These are phyloP conservation scores for Candida parachauliodes DNA, from an alignment of 805 yeast species.

Conservation along the genomic window DNA sequence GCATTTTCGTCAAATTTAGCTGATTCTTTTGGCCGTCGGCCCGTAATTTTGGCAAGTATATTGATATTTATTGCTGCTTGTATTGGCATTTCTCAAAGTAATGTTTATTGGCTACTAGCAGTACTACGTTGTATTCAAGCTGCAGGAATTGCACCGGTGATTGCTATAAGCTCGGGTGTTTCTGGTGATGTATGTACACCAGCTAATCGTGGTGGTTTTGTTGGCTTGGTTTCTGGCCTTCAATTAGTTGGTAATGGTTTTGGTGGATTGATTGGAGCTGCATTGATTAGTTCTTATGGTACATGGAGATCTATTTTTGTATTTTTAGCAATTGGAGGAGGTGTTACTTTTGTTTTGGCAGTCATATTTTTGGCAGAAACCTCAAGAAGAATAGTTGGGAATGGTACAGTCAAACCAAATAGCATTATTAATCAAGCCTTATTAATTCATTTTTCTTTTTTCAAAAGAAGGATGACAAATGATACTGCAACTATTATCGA, in stretches of 20 bases:
- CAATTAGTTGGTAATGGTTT: conserved; percentile 71
- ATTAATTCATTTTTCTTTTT: conserved; percentile 29
- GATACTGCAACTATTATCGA: conserved; percentile 19
- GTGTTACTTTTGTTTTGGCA: conserved; percentile 29
- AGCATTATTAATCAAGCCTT: conserved; percentile 43
- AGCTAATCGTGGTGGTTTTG: conserved; percentile 64
- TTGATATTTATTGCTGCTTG: conserved; percentile 56
- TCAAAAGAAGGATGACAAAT: conserved; percentile 26
- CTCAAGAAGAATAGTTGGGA: conserved; percentile 65
- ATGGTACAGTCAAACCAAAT: conserved; percentile 60
- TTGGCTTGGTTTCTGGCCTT: conserved; percentile 63
- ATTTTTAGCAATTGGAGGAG: conserved; percentile 67
- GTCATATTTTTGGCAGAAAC: conserved; percentile 65
- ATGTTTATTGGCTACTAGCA: conserved; percentile 57
- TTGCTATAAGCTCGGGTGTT: conserved; percentile 66
- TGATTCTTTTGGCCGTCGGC: conserved; percentile 71
- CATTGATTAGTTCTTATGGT: conserved; percentile 28
- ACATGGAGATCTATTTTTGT: conserved; percentile 77
- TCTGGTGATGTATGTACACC: conserved; percentile 71
- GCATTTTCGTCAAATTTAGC: conserved; percentile 64
- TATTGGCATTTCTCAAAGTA: conserved; percentile 59
- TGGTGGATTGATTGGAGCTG: conserved; percentile 67
- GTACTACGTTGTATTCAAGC: conserved; percentile 75
- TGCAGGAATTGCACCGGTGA: conserved; percentile 69
- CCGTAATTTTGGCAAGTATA: conserved; percentile 55